A percentile compares a stretch with the other conserved stretches of the same genome.
Conservation (phyloP, 768 basidiomycete genomes). For the Leccinum sublutescens region DNA sequence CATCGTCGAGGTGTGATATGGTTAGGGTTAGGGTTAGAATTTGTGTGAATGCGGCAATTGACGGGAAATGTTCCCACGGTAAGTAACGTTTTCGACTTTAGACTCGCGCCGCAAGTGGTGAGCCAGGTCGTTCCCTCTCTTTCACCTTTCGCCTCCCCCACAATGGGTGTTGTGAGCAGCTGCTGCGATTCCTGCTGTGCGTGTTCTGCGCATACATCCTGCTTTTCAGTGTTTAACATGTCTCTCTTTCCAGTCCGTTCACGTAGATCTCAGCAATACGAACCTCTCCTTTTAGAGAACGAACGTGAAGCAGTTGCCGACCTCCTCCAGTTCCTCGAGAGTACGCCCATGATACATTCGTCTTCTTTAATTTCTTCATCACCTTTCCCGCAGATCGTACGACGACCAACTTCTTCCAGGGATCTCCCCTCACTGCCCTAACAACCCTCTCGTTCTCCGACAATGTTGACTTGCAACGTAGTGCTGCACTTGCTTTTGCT, state of each 20-base stretch:
- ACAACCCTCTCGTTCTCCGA: conserved; percentile 98
- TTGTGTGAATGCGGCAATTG: conserved; percentile 15
- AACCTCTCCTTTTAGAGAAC: conserved; percentile 83
- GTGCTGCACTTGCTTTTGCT: conserved; percentile 96
- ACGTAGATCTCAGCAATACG: conserved; percentile 82
- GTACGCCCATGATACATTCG: conserved; percentile 45
- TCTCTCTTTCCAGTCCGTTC: conserved; percentile 59
- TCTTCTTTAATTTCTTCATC: neutral
- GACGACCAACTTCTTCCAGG: conserved; percentile 97
- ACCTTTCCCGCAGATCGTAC: conserved; percentile 62
- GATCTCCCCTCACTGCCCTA: conserved; percentile 86
- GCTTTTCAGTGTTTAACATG: conserved; percentile 14
- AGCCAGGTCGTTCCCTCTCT: conserved; percentile 1
- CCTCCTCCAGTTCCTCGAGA: conserved; percentile 95
- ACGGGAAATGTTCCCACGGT: conserved; percentile 27
- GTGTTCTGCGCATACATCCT: conserved; percentile 29
- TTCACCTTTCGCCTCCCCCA: conserved; percentile 1
- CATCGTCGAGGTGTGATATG: conserved; percentile 44
- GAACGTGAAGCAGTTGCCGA: conserved; percentile 98
- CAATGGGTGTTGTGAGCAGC: conserved; percentile 75
- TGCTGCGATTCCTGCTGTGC: conserved; percentile 84
- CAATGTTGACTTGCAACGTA: conserved; percentile 98
- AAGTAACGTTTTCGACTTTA: conserved; percentile 17
- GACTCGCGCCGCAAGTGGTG: conserved; percentile 10
- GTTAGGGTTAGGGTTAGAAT: conserved; percentile 29